A percentile compares a stretch with the other conserved stretches of the same genome.
Conservation (phyloP, 2,329 filamentous ascomycete genomes). For the Colletotrichum filicis region DNA sequence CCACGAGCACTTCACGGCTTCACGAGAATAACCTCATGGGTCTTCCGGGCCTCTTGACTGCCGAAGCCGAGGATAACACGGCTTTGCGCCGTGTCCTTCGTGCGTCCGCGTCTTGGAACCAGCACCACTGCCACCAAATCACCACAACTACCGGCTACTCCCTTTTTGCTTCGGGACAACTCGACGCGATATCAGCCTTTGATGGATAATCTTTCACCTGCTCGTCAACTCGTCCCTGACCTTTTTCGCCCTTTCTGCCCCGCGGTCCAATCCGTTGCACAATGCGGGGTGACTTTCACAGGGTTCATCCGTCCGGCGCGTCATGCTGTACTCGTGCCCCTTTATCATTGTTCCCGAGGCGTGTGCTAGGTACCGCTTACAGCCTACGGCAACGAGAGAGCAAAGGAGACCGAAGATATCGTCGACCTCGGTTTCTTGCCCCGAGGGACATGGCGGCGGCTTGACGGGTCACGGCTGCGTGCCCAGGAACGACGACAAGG, state of each 20-base stretch:
- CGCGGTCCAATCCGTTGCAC: neutral
- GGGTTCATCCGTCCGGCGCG: neutral
- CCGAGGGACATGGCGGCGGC: conserved; percentile 4
- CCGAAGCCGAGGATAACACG: conserved; percentile 36
- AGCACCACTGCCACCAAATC: neutral
- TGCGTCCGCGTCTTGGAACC: conserved; percentile 9
- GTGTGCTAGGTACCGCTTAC: neutral
- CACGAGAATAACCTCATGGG: neutral
- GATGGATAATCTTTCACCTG: neutral
- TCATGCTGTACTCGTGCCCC: conserved; percentile 2
- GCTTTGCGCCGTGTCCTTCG: conserved; percentile 21
- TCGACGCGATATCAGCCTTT: conserved; percentile 29
- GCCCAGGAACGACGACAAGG: neutral
- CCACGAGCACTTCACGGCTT: conserved; percentile 28
- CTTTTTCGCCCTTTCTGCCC: conserved; percentile 36
- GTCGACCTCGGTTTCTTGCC: conserved; percentile 2
- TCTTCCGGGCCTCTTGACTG: conserved; percentile 8
- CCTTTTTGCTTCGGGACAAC: conserved; percentile 14
- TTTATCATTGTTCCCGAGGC: neutral
- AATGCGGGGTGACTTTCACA: conserved; percentile 1
- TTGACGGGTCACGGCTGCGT: neutral
- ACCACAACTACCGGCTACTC: neutral
- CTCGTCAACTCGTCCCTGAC: conserved; percentile 36
- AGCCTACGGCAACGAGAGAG: neutral
- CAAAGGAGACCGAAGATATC: conserved; percentile 21